These are phyloP conservation scores for Picea mariana DNA, from an alignment of 83 land plant species.

Conservation along the genomic window DNA sequence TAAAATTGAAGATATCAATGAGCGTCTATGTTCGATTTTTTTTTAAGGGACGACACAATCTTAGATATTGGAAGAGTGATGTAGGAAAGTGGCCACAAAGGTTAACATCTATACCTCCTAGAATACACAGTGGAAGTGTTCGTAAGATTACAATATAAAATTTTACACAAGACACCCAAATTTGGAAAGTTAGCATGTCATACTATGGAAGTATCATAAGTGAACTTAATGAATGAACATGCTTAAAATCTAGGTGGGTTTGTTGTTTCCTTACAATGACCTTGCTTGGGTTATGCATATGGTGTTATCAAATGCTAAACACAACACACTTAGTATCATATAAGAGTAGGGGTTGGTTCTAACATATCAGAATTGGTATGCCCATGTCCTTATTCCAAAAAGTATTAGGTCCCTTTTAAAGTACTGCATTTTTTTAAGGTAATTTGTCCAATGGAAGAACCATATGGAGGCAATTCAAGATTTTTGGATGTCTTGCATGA, in stretches of 20 bases:
- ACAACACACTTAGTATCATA: constrained; percentile 61
- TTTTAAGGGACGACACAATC: constrained; percentile 39
- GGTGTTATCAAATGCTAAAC: constrained; percentile 45
- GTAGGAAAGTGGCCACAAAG: too few species aligned
- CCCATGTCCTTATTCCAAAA: too few species aligned
- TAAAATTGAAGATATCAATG: constrained; percentile 44
- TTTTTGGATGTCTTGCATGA: not conserved
- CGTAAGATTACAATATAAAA: too few species aligned
- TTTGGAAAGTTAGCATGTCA: too few species aligned
- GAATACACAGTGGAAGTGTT: too few species aligned
- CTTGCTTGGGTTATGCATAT: constrained; percentile 75
- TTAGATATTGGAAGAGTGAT: not conserved
- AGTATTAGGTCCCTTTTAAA: too few species aligned
- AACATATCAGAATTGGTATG: not conserved
- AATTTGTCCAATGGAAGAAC: too few species aligned
- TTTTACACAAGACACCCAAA: too few species aligned
- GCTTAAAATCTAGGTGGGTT: constrained; percentile 51
- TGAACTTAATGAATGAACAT: too few species aligned
- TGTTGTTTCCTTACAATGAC: constrained; percentile 53
- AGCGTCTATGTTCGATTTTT: constrained; percentile 43
- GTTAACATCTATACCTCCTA: too few species aligned
- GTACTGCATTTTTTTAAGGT: too few species aligned
- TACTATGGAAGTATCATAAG: too few species aligned
- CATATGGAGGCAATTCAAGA: not conserved
- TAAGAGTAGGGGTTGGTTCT: constrained; percentile 75